Evolutionary conservation across 306 rosid genomes (phyloP), one percentile per base, ranked within the genome.

Genomic region (Arachis hypogaea): DNA sequence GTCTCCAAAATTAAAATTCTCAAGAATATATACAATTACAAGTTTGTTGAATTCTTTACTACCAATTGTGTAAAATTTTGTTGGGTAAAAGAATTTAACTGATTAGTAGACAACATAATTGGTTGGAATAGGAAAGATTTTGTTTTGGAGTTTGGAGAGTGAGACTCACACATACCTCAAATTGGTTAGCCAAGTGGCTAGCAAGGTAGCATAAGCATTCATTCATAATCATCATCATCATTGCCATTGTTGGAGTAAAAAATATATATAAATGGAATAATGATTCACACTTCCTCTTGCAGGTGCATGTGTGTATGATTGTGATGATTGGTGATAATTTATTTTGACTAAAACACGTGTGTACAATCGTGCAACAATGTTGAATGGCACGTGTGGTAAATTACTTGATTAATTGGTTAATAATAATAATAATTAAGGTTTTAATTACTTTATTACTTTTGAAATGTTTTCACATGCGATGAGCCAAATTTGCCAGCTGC

Each of bases 311-410:
- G 38, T 33, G 4, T 33, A 33, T 4, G 57, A 70, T 75, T 79
- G 77, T 77, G 77, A 84, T 87, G 55, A 80, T 84, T 84, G 78
- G 64, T 45, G 54, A 70, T 87, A 16, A 75, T 69, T 45, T 72
- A 68, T 72, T 61, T 84, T 76, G 84, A 76, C 82, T 49, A 43
- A 38, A 67, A 74, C 84, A 80, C 84, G 88, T 82, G 86, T 82
- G 43, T 47, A 5, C 69, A 55, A 72, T 40, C 73, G 69, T 73
- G 85, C 54, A 43, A 66, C 65, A 51, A 72, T 5, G 16, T 73
- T 63, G 9, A 58, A 54, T 75, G 49, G 22, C 63, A 29, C 76
- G 63, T 74, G 71, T 51, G 9, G 12, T 28, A 42, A 71, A 52
- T 59, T 59, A 59, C 7, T 47, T 11, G 38, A 33, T 33, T 33